phyloP scores from a whole-genome alignment of 2,329 filamentous ascomycete species.

The Aspergillus fructus region DNA sequence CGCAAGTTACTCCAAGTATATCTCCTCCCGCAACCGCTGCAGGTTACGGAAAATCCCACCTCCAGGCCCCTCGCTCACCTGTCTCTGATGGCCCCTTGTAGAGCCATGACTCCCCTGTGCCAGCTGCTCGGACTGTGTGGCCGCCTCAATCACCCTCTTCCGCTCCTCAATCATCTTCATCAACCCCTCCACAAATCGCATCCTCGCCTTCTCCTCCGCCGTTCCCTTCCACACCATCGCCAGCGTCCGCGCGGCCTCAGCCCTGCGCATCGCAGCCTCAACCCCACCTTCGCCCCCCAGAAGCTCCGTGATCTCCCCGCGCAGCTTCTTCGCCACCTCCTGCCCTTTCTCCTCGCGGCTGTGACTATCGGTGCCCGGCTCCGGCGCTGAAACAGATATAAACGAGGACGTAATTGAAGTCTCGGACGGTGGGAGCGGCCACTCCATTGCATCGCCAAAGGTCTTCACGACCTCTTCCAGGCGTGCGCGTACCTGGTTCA shows the following conservation, averaged over 20 bases:
- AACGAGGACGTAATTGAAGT: conserved; percentile 80
- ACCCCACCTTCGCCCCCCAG: conserved; percentile 68
- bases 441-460: conserved; percentile 95
- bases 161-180: conserved; percentile 79
- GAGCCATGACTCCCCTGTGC: conserved; percentile 2
- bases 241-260: conserved; percentile 75
- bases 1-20: conserved; percentile 49
- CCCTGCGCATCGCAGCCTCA: conserved; percentile 65
- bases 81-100: conserved; percentile 19
- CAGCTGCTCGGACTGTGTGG: conserved; percentile 24
- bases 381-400: conserved; percentile 84
- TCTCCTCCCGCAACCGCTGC: conserved; percentile 53
- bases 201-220: conserved; percentile 83
- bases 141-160: conserved; percentile 47
- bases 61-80: conserved; percentile 40
- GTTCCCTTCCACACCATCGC: conserved; percentile 91
- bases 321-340: conserved; percentile 65
- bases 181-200: conserved; percentile 77
- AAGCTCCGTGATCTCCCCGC: conserved; percentile 69
- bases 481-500: conserved; percentile 78
- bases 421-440: conserved; percentile 86
- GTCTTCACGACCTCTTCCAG: conserved; percentile 85
- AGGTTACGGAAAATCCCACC: conserved; percentile 55
- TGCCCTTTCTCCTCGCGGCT: conserved; percentile 84
- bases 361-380: conserved; percentile 64